Evolutionary conservation across 306 rosid genomes (phyloP).

Genomic region (Amphicarpaea edgeworthii): DNA sequence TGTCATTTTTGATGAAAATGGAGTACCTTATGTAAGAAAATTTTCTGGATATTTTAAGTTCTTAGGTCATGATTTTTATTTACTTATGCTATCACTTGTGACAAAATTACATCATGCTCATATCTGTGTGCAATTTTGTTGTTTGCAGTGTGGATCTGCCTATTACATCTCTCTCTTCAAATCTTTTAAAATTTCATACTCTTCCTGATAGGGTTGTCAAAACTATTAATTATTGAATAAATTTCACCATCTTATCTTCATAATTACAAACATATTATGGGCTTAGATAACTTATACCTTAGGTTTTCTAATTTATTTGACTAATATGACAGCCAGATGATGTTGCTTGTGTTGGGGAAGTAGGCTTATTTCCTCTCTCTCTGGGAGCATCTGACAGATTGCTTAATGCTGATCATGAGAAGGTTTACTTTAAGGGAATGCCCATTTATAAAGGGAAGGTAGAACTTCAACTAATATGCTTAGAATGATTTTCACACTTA

Average conservation of each 20-base stretch:
- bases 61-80: conserved; percentile 14
- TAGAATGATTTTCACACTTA: conserved; percentile 24
- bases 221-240: conserved; percentile 5
- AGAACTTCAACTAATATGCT: conserved; percentile 29
- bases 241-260: conserved; percentile 26
- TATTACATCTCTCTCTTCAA: not conserved
- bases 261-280: conserved; percentile 50
- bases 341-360: conserved; percentile 84
- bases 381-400: conserved; percentile 80
- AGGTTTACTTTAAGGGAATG: conserved; percentile 89
- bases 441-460: conserved; percentile 86
- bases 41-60: conserved; percentile 2
- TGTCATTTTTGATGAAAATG: conserved; percentile 79
- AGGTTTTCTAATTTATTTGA: conserved; percentile 36
- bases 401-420: conserved; percentile 83
- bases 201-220: not conserved
- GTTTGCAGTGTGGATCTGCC: conserved; percentile 25
- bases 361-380: conserved; percentile 65
- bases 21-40: conserved; percentile 68
- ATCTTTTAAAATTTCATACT: conserved; percentile 20
- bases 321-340: conserved; percentile 70
- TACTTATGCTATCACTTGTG: conserved; percentile 1
- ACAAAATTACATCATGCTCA: conserved; percentile 19
- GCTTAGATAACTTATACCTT: conserved; percentile 15
- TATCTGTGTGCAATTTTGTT: conserved; percentile 5